These are phyloP conservation scores for Polyporus tsugae DNA, from an alignment of 1,284 basidiomycete genomes.

Conservation along the genomic window DNA sequence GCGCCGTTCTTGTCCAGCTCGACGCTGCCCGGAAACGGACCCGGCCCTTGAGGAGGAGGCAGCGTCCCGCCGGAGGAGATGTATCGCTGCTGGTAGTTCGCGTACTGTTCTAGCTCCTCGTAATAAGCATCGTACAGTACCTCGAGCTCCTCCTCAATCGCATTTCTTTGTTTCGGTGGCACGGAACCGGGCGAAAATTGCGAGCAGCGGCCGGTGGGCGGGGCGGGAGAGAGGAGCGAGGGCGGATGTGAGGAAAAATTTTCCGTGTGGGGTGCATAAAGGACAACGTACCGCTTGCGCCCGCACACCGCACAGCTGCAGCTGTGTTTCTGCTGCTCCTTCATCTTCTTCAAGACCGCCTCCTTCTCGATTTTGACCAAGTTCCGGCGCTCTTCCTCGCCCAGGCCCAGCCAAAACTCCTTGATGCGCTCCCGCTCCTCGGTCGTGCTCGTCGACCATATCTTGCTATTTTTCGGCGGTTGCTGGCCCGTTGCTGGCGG, in stretches of 20 bases:
- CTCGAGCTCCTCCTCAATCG: slow-evolving; percentile 99
- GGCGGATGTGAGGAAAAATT: slow-evolving; percentile 49
- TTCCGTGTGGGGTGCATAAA: slow-evolving; percentile 30
- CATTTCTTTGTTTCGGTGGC: slow-evolving; percentile 63
- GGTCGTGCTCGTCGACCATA: slow-evolving; percentile 89
- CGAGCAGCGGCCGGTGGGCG: slow-evolving; percentile 30
- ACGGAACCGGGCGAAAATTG: slow-evolving; percentile 9
- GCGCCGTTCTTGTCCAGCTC: slow-evolving; percentile 93
- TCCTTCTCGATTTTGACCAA: slow-evolving; percentile 98
- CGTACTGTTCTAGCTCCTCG: slow-evolving; percentile 99
- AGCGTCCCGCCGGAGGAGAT: slow-evolving; percentile 86
- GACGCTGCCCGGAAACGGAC: slow-evolving; percentile 97
- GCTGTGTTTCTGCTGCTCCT: slow-evolving; percentile 97
- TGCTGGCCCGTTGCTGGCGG: slow-evolving; percentile 48
- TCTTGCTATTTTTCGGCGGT: slow-evolving; percentile 62
- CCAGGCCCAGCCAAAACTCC: slow-evolving; percentile 94
- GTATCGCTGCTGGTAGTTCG: slow-evolving; percentile 95
- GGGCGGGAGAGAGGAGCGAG: slow-evolving; percentile 32
- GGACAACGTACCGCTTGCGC: slow-evolving; percentile 85
- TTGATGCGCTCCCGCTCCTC: slow-evolving; percentile 97
- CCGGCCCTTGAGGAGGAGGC: slow-evolving; percentile 93
- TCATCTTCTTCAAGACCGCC: slow-evolving; percentile 97
- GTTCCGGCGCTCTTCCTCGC: slow-evolving; percentile 88
- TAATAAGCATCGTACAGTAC: slow-evolving; percentile 99
- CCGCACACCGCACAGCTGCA: slow-evolving; percentile 98